phyloP scores from a whole-genome alignment of 1,284 basidiomycete species.

The Sanghuangporus baumii region DNA sequence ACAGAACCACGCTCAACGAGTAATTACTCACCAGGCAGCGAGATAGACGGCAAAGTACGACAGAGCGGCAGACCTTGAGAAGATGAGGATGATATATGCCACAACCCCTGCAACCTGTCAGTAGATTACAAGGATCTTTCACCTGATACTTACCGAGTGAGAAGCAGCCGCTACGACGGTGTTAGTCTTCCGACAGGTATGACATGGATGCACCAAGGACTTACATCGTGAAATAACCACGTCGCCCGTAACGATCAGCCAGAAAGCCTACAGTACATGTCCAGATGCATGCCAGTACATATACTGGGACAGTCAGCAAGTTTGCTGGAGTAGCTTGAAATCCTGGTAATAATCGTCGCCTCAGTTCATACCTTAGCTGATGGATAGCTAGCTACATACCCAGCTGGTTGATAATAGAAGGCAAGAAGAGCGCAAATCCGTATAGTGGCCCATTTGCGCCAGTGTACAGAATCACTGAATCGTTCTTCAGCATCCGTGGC shows the following conservation, averaged over 20 bases:
- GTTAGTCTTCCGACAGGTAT: not conserved
- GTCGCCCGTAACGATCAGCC: conserved; percentile 53
- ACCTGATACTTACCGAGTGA: conserved; percentile 39
- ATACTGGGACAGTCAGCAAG: conserved; percentile 65
- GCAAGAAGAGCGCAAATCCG: conserved; percentile 68
- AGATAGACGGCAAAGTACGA: conserved; percentile 69
- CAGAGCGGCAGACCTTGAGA: conserved; percentile 52
- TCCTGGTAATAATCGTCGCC: conserved; percentile 31
- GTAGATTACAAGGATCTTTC: conserved; percentile 32
- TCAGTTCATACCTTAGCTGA: not conserved
- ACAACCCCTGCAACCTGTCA: conserved; percentile 32
- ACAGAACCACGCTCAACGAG: conserved; percentile 18
- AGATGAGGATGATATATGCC: conserved; percentile 67
- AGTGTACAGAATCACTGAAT: conserved; percentile 49
- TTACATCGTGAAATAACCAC: conserved; percentile 60
- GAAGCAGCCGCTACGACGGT: conserved; percentile 26
- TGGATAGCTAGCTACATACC: conserved; percentile 15
- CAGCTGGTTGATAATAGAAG: conserved; percentile 65
- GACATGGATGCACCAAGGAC: conserved; percentile 22
- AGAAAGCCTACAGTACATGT: conserved; percentile 59
- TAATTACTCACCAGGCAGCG: conserved; percentile 44
- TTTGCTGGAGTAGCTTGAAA: conserved; percentile 68
- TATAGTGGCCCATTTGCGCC: conserved; percentile 63
- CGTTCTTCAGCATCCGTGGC: not conserved
- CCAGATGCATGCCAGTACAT: conserved; percentile 56